Evolutionary conservation across 805 yeast genomes (phyloP), one percentile per base, ranked within the genome.

Genomic region (Ogataea henricii): DNA sequence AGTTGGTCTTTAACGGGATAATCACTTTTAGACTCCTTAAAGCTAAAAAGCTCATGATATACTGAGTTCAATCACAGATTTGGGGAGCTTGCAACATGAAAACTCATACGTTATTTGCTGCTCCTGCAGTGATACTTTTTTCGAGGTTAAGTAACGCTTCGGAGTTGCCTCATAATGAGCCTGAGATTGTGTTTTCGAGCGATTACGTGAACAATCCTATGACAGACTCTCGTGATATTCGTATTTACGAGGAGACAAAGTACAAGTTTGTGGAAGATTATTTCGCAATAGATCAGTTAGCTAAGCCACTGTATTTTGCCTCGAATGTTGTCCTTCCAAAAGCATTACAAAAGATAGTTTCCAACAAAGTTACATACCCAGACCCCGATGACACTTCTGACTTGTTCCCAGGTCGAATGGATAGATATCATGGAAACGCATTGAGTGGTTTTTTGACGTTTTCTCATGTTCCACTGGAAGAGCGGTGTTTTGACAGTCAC

Each of bases 381-480:
- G 46, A 50, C 14, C 58, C 57, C 8, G 61, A 57, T 42, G 61
- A 57, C 36, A 47, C 54, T 7, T 50, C 55, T 13, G 59, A 55
- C 33, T 41, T 57, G 26, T 48, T 45, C 36, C 58, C 59, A 14
- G 61, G 59, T 21, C 40, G 29, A 25, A 47, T 41, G 40, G 60
- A 57, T 37, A 46, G 60, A 48, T 57, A 57, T 23, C 56, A 55
- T 34, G 60, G 59, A 17, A 57, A 53, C 38, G 48, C 57, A 7
- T 46, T 53, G 14, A 42, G 52, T 9, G 60, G 60, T 2, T 57
- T 46, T 23, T 33, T 55, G 29, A 46, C 58, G 1, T 57, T 44
- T 42, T 56, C 57, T 3, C 60, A 57, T 38, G 44, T 50, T 18
- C 56, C 54, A 6, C 23, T 50, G 14, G 56, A 54, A 33, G 26